A percentile compares a stretch with the other conserved stretches of the same genome.
Evolutionary conservation across 441 rosid genomes (phyloP).

Genomic region (Erodium trifolium): DNA sequence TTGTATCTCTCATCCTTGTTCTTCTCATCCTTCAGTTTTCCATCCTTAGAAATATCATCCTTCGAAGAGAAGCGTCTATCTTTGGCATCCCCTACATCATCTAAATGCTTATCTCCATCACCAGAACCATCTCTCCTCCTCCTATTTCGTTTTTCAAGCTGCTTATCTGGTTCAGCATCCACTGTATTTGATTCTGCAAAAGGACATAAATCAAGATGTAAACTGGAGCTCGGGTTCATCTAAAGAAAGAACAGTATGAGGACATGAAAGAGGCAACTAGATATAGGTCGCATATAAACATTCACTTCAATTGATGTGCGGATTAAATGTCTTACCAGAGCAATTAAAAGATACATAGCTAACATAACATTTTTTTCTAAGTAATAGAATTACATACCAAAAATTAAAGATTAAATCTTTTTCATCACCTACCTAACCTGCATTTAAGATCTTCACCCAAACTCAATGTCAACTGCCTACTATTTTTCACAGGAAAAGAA

Average conservation of each 20-base stretch:
- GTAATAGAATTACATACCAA: not conserved
- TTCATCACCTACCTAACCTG: not conserved
- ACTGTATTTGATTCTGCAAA: slow-evolving; percentile 45
- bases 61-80: slow-evolving; percentile 34
- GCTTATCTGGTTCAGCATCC: slow-evolving; percentile 48
- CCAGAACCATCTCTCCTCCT: slow-evolving; percentile 60
- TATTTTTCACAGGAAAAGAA: not conserved
- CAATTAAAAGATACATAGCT: not conserved
- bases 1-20: slow-evolving; percentile 47
- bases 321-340: not conserved
- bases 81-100: slow-evolving; percentile 40
- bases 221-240: not conserved
- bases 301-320: not conserved
- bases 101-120: slow-evolving; percentile 49
- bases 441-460: not conserved
- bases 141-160: slow-evolving; percentile 50
- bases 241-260: not conserved
- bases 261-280: not conserved
- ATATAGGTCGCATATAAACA: not conserved
- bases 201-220: slow-evolving; percentile 16
- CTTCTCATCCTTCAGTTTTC: slow-evolving; percentile 60
- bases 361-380: not conserved
- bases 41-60: slow-evolving; percentile 54
- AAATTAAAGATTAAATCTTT: not conserved
- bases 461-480: not conserved